phyloP scores from a whole-genome alignment of 75 land plant genomes.

The Ceratopteris richardii region DNA sequence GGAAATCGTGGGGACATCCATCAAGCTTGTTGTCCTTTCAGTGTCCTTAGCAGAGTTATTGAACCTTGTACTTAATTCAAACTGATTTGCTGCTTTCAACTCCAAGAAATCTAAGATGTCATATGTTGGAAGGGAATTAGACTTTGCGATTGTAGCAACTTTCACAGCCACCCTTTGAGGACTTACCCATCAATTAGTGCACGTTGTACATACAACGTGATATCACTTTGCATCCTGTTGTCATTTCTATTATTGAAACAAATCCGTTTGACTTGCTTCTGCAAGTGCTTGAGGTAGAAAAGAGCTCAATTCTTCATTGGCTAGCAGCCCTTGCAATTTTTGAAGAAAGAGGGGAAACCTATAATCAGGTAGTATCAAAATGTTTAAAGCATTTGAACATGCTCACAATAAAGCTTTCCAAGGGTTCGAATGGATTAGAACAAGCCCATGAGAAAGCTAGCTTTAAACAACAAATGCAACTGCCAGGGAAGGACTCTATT shows the following conservation, averaged over 20 bases:
- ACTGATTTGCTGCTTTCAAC: constrained; percentile 6
- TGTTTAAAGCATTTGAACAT: constrained; percentile 75
- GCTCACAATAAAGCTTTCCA: constrained; percentile 37
- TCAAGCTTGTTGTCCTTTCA: constrained; percentile 41
- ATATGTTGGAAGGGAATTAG: constrained; percentile 38
- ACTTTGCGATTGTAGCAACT: constrained; percentile 43
- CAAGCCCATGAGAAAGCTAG: constrained; percentile 23
- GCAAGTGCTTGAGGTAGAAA: constrained; percentile 48
- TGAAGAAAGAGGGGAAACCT: constrained; percentile 94
- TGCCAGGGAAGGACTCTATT: constrained; percentile 18
- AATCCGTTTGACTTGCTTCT: constrained; percentile 74
- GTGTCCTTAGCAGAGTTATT: constrained; percentile 27
- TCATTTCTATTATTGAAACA: constrained; percentile 84
- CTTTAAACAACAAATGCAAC: constrained; percentile 45
- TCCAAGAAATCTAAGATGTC: background rate
- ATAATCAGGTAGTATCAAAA: constrained; percentile 51
- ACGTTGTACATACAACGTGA: constrained; percentile 79
- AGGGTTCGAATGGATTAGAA: constrained; percentile 43
- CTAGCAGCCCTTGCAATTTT: constrained; percentile 89
- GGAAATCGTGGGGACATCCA: constrained; percentile 29
- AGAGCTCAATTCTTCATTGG: constrained; percentile 54
- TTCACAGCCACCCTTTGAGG: constrained; percentile 61
- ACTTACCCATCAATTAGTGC: constrained; percentile 62
- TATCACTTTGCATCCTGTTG: constrained; percentile 76
- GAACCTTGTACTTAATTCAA: constrained; percentile 22